Evolutionary conservation across 2,329 filamentous ascomycete genomes (phyloP).

Genomic region (Diaporthe sp.): DNA sequence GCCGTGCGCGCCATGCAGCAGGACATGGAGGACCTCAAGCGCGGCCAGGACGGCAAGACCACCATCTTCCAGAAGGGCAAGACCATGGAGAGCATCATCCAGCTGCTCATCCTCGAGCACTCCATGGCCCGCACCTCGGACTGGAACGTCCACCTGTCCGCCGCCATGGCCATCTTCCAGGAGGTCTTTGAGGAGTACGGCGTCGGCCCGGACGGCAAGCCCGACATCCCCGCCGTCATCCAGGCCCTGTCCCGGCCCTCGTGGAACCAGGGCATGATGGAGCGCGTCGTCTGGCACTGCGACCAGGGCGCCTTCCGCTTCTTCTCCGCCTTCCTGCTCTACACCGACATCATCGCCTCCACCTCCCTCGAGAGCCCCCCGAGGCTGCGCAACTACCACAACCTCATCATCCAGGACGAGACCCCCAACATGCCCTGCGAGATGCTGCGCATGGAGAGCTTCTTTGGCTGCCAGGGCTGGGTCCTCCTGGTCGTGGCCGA

Average conservation of each 20-base stretch:
- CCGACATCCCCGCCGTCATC: constrained; percentile 37
- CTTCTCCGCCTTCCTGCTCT: constrained; percentile 62
- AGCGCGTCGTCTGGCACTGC: constrained; percentile 57
- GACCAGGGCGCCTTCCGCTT: constrained; percentile 64
- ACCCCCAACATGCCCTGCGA: constrained; percentile 47
- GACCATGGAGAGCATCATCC: constrained; percentile 65
- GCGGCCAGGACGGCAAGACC: constrained; percentile 26
- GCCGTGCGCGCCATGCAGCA: constrained; percentile 70
- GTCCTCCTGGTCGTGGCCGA: constrained; percentile 65
- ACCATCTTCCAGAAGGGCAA: constrained; percentile 40
- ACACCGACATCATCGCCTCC: constrained; percentile 65
- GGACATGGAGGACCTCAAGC: constrained; percentile 58
- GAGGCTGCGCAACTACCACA: constrained; percentile 58
- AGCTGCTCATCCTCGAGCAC: constrained; percentile 68
- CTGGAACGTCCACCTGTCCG: constrained; percentile 65
- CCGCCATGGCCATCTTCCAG: constrained; percentile 63
- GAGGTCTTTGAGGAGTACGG: constrained; percentile 58
- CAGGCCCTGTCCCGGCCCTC: constrained; percentile 50
- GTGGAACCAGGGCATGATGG: constrained; percentile 47
- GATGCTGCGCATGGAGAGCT: constrained; percentile 59
- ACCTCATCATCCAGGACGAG: constrained; percentile 53
- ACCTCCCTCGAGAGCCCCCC: constrained; percentile 60
- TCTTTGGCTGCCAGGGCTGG: constrained; percentile 69
- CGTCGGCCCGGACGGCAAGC: constrained; percentile 50
- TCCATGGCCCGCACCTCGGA: constrained; percentile 60